Base-by-base conservation (phyloP, 1,284 basidiomycete genomes). In the Trametes hirsuta region DNA sequence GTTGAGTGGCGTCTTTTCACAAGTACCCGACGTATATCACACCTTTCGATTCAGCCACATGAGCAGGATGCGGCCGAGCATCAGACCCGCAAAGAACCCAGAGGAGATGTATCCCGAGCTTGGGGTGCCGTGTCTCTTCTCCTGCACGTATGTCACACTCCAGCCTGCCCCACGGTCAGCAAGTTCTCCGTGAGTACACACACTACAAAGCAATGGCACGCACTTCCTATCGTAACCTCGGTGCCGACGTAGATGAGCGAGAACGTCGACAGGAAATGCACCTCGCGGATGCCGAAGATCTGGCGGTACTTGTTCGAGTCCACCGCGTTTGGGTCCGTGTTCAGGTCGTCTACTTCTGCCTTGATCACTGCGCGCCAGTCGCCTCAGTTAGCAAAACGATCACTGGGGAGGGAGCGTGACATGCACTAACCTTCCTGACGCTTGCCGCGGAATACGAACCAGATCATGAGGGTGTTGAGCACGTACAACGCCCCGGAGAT, bases 231-330 rank as follows among this genome's bases (percentile, higher is more conserved):
- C 0, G 86, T 87, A 1, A 88, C 86, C 66, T 89, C 87, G 0
- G 85, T 79, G 9, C 87, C 87, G 44, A 89, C 85, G 67, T 89
- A 89, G 11, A 89, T 80, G n/a, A 87, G 74, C 24, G 83, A 77
- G 69, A 86, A 90, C 53, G 86, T 74, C 0, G 87, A 84, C 14
- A 89, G 72, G 34, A 83, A 71, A 65, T 88, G 85, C 1, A 89
- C 83, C 6, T 79, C 76, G 47, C 76, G 79, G 34, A 80, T 74
- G n/a, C 75, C 70, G 55, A 89, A 64, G 47, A 89, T 86, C 66
- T 86, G 81, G 30, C 76, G 75, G 74, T 86, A 84, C 35, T 79
- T 79, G 65, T 76, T 82, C 6, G 77, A 73, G 44, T 76, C 71
- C 35, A 69, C 72, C 41, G 69, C 72, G 22, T 74, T 72, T 47